phyloP scores from a whole-genome alignment of 2,329 filamentous ascomycete genomes.

The Akanthomyces dipterigenus region DNA sequence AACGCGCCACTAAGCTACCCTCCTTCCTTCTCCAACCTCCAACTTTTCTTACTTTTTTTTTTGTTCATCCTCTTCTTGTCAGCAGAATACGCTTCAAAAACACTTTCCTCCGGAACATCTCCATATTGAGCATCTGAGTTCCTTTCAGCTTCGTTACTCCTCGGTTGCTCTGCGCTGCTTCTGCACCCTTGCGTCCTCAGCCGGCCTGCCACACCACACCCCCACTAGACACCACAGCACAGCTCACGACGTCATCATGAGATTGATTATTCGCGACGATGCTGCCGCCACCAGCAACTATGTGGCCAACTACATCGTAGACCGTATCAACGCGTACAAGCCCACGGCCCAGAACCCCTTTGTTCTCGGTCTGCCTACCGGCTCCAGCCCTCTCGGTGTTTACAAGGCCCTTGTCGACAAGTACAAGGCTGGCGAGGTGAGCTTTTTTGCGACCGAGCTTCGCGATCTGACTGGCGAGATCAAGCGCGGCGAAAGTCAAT shows the following conservation, averaged over 20 bases:
- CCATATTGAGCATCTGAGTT: background rate
- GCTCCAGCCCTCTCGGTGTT: constrained; percentile 70
- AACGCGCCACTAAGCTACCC: background rate
- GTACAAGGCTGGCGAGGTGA: constrained; percentile 58
- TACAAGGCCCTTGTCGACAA: constrained; percentile 69
- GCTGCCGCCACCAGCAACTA: constrained; percentile 62
- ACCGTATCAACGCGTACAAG: constrained; percentile 70
- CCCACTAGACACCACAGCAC: background rate
- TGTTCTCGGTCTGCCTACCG: constrained; percentile 76
- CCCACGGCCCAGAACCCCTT: constrained; percentile 69
- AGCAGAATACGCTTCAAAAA: background rate
- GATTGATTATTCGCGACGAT: constrained; percentile 76
- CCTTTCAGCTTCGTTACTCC: background rate
- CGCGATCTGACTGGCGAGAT: background rate
- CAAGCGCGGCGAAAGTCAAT: background rate
- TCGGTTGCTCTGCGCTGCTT: background rate
- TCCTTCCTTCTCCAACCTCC: constrained; percentile 10
- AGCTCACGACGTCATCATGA: constrained; percentile 46
- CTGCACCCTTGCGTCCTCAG: background rate
- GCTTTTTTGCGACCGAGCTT: constrained; percentile 10
- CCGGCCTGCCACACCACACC: background rate
- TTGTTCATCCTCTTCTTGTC: constrained; percentile 14
- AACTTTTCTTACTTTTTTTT: constrained; percentile 8
- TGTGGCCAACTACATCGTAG: constrained; percentile 76
- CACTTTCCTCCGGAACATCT: background rate